Base-by-base conservation (phyloP, 2,329 filamentous ascomycete genomes). In the Botrytis fragariae region DNA sequence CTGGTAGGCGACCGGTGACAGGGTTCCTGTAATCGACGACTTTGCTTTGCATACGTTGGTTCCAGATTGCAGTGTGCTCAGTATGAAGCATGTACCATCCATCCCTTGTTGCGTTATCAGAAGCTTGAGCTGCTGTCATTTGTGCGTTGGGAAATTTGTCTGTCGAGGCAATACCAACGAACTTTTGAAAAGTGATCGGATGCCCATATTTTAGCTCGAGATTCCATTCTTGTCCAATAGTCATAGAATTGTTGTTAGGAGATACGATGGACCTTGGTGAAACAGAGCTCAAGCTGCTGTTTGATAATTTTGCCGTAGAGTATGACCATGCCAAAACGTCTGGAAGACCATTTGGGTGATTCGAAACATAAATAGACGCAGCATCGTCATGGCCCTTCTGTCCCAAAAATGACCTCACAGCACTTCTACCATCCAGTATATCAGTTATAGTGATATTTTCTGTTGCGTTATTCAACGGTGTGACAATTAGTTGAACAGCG, bases 361-460 rank as follows among this genome's bases (percentile, higher is more conserved):
- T 89, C 8, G 87, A 86, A 6, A 88, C 85, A 83, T 86, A 91
- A 51, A 92, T 90, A 20, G 82, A 78, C 10, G 79, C 81, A 16
- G 84, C 82, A 12, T 84, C 80, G 12, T 84, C 80, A 57, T 48
- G n/a, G 1, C 85, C 86, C 57, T 87, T 90, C 2, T 84, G 83
- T 1, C 84, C 84, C 73, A 87, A 86, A 37, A 86, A 83, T 0
- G 88, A 88, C n/a, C 90, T 84, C 25, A 90, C 86, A 29, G 90
- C 90, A 76, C 87, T 86, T 74, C 87, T 86, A 1, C 90, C 90
- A 75, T 92, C 88, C 16, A 92, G 78, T 0, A 91, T 82, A 79
- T 92, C 91, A 35, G 87, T 87, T 5, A 92, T 83, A 0, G 84
- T 87, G 3, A 83, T 77, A 75, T 87, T 84, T 37, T 79, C 78